Conservation (phyloP, 768 basidiomycete genomes). For the Tulasnella sp. region DNA sequence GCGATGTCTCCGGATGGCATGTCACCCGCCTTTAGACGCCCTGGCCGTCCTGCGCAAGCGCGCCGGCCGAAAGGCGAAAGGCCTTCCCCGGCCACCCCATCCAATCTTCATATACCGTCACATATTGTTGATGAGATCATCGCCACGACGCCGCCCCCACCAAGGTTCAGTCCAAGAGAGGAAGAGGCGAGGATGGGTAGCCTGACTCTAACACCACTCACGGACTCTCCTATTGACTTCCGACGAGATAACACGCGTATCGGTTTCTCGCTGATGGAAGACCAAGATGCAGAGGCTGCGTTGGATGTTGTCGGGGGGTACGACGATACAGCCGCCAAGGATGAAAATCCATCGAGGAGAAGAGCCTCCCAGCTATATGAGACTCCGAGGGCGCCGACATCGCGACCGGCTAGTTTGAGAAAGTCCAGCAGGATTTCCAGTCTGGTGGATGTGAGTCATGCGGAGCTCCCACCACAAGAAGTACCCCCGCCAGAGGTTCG, state of each 20-base stretch:
- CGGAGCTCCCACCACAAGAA: neutral
- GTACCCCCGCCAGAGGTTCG: neutral
- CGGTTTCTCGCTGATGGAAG: neutral
- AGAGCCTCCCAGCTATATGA: too few species aligned
- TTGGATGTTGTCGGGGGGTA: neutral
- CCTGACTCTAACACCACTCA: neutral
- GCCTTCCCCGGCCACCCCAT: neutral
- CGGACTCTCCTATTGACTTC: slow-evolving; percentile 3
- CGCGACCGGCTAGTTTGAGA: too few species aligned
- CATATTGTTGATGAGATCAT: neutral
- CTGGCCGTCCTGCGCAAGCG: neutral
- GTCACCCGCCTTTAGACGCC: too few species aligned
- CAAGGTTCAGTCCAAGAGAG: neutral
- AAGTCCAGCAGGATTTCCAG: too few species aligned
- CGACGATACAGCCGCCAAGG: neutral
- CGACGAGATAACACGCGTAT: neutral
- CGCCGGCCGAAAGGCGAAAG: neutral
- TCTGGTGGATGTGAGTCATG: too few species aligned
- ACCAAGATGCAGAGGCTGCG: slow-evolving; percentile 7
- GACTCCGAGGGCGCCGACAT: too few species aligned
- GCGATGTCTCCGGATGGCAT: too few species aligned
- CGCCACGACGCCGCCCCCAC: neutral
- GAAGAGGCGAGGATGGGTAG: neutral
- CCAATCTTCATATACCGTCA: neutral
- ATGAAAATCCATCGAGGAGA: neutral